phyloP scores from a whole-genome alignment of 2,329 filamentous ascomycete genomes.

The Fusarium sterilihyphosum region DNA sequence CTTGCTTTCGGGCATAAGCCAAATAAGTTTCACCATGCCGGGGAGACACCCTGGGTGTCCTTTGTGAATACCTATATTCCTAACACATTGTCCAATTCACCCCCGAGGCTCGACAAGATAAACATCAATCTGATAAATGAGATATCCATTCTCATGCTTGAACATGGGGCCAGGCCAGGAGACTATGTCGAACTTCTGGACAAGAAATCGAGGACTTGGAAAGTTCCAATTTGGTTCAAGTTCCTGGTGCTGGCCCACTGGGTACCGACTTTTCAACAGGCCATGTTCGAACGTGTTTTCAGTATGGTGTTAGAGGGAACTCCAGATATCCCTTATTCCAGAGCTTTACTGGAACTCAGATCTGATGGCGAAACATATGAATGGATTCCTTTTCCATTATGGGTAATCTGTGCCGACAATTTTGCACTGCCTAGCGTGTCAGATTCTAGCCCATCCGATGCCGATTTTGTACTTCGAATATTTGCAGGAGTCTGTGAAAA shows the following conservation, averaged over 20 bases:
- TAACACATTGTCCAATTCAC: neutral
- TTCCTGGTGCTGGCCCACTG: neutral
- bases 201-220: neutral
- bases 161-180: neutral
- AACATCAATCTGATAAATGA: neutral
- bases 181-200: neutral
- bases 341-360: neutral
- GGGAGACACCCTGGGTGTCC: neutral
- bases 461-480: neutral
- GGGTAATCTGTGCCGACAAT: neutral
- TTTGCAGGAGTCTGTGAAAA: neutral
- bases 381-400: neutral
- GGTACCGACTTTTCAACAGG: neutral
- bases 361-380: neutral
- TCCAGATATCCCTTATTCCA: neutral
- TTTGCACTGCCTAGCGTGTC: neutral
- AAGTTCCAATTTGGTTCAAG: constrained; percentile 2
- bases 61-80: neutral
- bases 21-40: neutral
- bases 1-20: neutral
- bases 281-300: neutral
- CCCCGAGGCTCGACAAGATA: no score
- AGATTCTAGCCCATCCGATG: neutral
- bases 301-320: neutral
- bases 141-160: neutral